Evolutionary conservation across 1,139 yeast genomes (phyloP).

Genomic region (Dujonia santamariae): DNA sequence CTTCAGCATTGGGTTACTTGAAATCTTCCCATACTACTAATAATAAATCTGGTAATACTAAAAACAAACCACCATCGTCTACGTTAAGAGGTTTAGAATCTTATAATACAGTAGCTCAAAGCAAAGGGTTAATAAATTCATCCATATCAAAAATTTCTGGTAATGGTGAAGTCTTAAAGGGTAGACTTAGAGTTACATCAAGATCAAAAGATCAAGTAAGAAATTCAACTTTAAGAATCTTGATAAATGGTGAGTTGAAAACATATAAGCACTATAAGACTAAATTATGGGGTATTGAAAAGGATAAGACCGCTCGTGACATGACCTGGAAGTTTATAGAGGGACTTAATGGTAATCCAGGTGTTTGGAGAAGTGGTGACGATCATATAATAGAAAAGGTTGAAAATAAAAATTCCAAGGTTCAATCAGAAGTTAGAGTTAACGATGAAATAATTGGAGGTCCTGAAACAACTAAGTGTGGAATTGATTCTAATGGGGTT

Average conservation of each 20-base stretch:
- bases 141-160: slow-evolving; percentile 27
- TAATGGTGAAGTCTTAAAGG: slow-evolving; percentile 52
- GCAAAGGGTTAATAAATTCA: slow-evolving; percentile 13
- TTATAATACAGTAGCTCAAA: slow-evolving; percentile 23
- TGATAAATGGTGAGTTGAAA: slow-evolving; percentile 59
- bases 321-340: slow-evolving; percentile 62
- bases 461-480: slow-evolving; percentile 17
- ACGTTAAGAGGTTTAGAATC: slow-evolving; percentile 32
- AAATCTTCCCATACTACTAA: slow-evolving; percentile 35
- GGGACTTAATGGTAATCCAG: slow-evolving; percentile 31
- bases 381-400: slow-evolving; percentile 72
- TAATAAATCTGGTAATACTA: slow-evolving; percentile 33
- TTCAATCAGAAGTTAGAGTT: neutral
- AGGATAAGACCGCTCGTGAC: slow-evolving; percentile 57
- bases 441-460: slow-evolving; percentile 8
- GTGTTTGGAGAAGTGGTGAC: slow-evolving; percentile 81
- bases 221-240: slow-evolving; percentile 62
- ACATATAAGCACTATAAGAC: slow-evolving; percentile 60
- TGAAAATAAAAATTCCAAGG: neutral
- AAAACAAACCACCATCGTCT: slow-evolving; percentile 30
- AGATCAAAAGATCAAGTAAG: slow-evolving; percentile 39
- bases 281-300: slow-evolving; percentile 88
- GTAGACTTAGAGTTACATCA: slow-evolving; percentile 56
- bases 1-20: slow-evolving; percentile 24
- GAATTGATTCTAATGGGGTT: slow-evolving; percentile 19